Evolutionary conservation across 495 filamentous ascomycete species (phyloP), one percentile per base, ranked within the genome.

Genomic region (Aspergillus biplanus): DNA sequence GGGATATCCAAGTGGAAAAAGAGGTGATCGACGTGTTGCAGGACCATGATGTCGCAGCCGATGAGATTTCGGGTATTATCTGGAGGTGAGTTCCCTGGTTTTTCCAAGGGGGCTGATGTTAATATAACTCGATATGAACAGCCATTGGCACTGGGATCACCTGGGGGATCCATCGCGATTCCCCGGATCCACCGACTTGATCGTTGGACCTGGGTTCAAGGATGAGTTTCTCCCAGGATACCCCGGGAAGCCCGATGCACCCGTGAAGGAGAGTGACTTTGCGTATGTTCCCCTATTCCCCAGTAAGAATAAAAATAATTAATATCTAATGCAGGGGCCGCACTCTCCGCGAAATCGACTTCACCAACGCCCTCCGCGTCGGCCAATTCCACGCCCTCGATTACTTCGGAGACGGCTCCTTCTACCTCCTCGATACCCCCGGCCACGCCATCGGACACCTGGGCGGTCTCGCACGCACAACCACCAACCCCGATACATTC

Each of bases 121-220:
- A n/a, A n/a, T n/a, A n/a, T n/a, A n/a, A n/a, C n/a, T n/a, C n/a
- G n/a, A n/a, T n/a, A 76, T 89, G 52, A 85, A 82, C 80, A 56
- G 54, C 33, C 54, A 88, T 59, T 69, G 71, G 53, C 88, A 90
- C 65, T 83, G 83, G 58, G 87, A 89, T 64, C 88, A 90, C 67
- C 76, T 74, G 6, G 87, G 86, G 7, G 80, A 89, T 52, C 75
- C 80, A 2, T 73, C 76, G 0, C 77, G 62, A 3, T 88, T 89
- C 60, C 79, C 75, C 1, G 46, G 79, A 0, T 75, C 67, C 31
- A 85, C 85, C 0, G 69, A 74, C 0, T 62, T 90, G 0, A 71
- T 86, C 15, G 79, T 88, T 21, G 87, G 87, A 0, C 83, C 82
- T 1, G 86, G 86, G 0, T 82, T 85, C 63, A 83, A 80, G 48